Percentiles rank a stretch among this genome's conserved stretches.
Conservation (phyloP, 352 stramenopile species). For the Globisporangium cederbergense region DNA sequence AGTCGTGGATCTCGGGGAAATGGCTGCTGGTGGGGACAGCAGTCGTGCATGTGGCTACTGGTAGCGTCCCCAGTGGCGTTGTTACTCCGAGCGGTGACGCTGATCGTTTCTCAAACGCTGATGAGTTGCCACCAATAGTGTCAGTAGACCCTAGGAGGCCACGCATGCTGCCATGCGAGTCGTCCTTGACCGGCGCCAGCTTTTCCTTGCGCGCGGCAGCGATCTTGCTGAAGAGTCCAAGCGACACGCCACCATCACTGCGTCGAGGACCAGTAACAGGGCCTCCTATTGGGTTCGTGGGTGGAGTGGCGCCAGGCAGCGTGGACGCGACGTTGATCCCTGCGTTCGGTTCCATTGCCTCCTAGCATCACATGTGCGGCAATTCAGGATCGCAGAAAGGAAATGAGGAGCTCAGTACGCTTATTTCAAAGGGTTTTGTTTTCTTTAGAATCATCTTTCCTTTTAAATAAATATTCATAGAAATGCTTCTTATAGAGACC, state of each 20-base stretch:
- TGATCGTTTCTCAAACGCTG: neutral
- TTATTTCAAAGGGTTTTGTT: neutral
- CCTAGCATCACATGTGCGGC: neutral
- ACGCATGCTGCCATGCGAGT: constrained; percentile 8
- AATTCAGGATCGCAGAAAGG: neutral
- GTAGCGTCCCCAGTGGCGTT: neutral
- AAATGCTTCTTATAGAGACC: no score
- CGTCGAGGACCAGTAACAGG: neutral
- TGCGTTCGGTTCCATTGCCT: neutral
- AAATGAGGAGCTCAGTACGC: neutral
- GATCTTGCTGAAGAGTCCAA: constrained; percentile 77
- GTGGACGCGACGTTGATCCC: neutral
- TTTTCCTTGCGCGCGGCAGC: constrained; percentile 67
- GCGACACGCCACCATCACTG: constrained; percentile 40
- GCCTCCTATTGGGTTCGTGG: neutral
- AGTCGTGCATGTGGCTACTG: neutral
- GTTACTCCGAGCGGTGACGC: neutral
- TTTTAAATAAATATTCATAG: no score
- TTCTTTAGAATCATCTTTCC: no score
- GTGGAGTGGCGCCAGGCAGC: neutral
- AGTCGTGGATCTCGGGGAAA: constrained; percentile 55
- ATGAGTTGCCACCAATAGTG: neutral
- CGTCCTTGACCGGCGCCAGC: constrained; percentile 25
- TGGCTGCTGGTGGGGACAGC: constrained; percentile 20
- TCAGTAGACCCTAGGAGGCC: neutral